Evolutionary conservation across 306 rosid species (phyloP).

Genomic region (Adenanthera pavonina): DNA sequence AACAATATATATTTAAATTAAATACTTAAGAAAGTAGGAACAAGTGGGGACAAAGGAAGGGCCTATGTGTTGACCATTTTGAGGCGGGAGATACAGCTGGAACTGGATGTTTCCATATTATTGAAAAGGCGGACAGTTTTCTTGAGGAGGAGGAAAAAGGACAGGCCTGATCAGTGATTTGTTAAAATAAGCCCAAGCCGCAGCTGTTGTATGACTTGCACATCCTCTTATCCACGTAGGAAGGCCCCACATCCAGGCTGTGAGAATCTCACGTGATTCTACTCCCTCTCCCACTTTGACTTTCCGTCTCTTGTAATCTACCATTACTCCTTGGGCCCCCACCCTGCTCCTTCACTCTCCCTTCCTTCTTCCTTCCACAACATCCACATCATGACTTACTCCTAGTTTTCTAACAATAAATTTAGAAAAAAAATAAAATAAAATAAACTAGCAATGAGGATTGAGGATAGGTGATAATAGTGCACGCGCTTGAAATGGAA

Average conservation of each 20-base stretch:
- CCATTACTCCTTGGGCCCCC: conserved; percentile 11
- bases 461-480: too few relatives aligned
- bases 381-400: too few relatives aligned
- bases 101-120: background rate
- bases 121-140: too few relatives aligned
- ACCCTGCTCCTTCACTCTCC: background rate
- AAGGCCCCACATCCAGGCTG: conserved; percentile 92
- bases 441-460: too few relatives aligned
- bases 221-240: conserved; percentile 67
- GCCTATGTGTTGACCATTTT: background rate
- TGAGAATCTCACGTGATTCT: conserved; percentile 89
- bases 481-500: conserved; percentile 16
- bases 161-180: background rate
- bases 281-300: conserved; percentile 65
- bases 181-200: background rate
- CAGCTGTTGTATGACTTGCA: conserved; percentile 45
- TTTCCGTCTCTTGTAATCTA: conserved; percentile 32
- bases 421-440: too few relatives aligned
- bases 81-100: conserved; percentile 55
- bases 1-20: conserved; percentile 39
- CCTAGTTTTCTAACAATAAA: too few relatives aligned
- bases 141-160: background rate
- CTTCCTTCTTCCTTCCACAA: background rate
- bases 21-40: too few relatives aligned
- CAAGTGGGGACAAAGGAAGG: background rate